Evolutionary conservation across 2,329 filamentous ascomycete species (phyloP).

Genomic region (Neocatenulostroma microsporum): DNA sequence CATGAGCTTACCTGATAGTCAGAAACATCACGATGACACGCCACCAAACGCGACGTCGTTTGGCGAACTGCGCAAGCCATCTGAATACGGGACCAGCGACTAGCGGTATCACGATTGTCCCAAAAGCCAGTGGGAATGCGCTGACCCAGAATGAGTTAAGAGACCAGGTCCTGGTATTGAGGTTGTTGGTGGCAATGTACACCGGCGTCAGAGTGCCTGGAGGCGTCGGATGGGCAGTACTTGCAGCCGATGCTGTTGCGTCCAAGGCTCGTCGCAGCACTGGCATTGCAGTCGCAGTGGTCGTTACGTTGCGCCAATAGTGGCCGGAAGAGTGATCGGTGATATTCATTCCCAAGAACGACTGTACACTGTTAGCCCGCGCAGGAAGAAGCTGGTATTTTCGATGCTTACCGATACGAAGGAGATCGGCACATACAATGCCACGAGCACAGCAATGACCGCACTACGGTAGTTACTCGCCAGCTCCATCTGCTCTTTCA

Average conservation of each 20-base stretch:
- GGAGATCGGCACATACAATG: slow-evolving; percentile 1
- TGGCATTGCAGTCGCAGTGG: no score
- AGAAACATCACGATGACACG: not conserved
- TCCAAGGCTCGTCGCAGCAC: no score
- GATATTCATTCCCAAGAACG: not conserved
- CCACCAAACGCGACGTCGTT: no score
- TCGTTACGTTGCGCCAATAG: not conserved
- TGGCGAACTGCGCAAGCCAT: not conserved
- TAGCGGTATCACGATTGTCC: not conserved
- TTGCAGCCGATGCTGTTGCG: no score
- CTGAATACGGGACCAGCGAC: not conserved
- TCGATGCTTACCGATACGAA: no score
- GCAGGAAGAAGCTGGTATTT: no score
- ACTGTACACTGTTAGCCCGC: no score
- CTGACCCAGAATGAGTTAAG: not conserved
- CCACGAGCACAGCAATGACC: slow-evolving; percentile 1
- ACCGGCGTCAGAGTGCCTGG: not conserved
- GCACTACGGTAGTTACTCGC: not conserved
- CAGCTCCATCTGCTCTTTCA: slow-evolving; percentile 1
- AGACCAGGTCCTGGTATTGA: slow-evolving; percentile 1
- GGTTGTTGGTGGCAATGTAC: not conserved
- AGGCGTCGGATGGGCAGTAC: not conserved
- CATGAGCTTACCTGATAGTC: no score
- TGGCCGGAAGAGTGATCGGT: not conserved
- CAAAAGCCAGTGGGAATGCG: not conserved